These are phyloP conservation scores for Pythium rishiriense DNA, from an alignment of 352 stramenopile species.

Conservation along the genomic window DNA sequence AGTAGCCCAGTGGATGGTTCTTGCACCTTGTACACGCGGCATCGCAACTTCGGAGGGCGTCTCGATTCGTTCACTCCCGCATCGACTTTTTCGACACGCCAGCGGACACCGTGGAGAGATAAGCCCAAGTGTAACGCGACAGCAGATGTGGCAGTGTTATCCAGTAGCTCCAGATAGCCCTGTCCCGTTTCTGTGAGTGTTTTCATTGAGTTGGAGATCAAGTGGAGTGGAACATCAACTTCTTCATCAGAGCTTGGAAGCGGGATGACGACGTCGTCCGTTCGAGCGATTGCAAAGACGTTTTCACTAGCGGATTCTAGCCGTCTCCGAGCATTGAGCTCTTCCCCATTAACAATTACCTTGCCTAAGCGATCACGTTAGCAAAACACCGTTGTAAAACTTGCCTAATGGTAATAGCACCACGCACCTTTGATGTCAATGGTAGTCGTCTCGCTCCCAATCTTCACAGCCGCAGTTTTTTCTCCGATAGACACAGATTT, in stretches of 20 bases:
- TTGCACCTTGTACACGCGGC: constrained; percentile 17
- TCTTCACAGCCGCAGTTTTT: constrained; percentile 13
- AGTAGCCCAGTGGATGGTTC: constrained; percentile 22
- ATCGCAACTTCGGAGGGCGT: constrained; percentile 15
- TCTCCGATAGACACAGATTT: constrained; percentile 14
- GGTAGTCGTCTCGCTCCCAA: constrained; percentile 8
- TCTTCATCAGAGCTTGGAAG: constrained; percentile 1
- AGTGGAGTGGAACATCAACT: constrained; percentile 3
- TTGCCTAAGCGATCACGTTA: constrained; percentile 27
- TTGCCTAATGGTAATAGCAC: background rate
- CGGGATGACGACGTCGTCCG: background rate
- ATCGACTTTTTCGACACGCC: background rate
- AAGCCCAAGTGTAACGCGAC: constrained; percentile 13
- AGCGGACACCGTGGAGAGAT: constrained; percentile 8
- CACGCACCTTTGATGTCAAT: constrained; percentile 18
- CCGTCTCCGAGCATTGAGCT: constrained; percentile 1
- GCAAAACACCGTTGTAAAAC: background rate
- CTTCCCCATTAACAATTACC: constrained; percentile 58
- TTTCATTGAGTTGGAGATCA: constrained; percentile 1
- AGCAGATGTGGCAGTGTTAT: background rate
- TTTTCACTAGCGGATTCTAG: constrained; percentile 1
- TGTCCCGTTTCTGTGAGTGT: background rate
- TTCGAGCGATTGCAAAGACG: constrained; percentile 6
- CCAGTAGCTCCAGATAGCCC: background rate
- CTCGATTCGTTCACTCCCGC: background rate